These are phyloP conservation scores for Arachis hypogaea DNA, from an alignment of 306 rosid genomes.

Conservation along the genomic window DNA sequence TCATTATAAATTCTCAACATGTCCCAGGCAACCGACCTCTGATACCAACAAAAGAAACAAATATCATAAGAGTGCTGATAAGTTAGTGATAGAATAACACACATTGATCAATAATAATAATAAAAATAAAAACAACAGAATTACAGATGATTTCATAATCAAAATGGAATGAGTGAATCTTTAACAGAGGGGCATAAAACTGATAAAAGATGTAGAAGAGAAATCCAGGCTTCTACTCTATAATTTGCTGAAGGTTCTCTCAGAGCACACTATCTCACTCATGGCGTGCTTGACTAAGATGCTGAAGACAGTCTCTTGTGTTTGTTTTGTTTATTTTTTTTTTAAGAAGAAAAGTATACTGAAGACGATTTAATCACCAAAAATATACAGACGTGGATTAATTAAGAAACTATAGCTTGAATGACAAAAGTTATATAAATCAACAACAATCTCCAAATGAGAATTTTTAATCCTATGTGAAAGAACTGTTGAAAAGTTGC, in stretches of 20 bases:
- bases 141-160: constrained; percentile 24
- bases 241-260: background rate
- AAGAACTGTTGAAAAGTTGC: constrained; percentile 23
- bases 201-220: background rate
- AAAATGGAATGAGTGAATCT: background rate
- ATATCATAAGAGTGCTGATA: constrained; percentile 20
- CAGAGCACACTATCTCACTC: background rate
- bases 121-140: too few species aligned
- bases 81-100: constrained; percentile 24
- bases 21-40: constrained; percentile 98
- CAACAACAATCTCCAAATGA: background rate
- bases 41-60: constrained; percentile 36
- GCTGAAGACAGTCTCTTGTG: background rate
- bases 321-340: too few species aligned
- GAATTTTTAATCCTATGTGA: constrained; percentile 3
- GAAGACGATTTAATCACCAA: background rate
- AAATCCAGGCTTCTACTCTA: constrained; percentile 5
- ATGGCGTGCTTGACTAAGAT: background rate
- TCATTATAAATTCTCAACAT: constrained; percentile 79
- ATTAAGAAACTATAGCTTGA: background rate
- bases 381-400: background rate
- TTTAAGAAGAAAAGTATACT: background rate
- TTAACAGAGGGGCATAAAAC: too few species aligned
- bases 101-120: background rate
- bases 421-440: constrained; percentile 6